Evolutionary conservation across 257 asterid species (phyloP).

Genomic region (Jaltomata sinuosa): DNA sequence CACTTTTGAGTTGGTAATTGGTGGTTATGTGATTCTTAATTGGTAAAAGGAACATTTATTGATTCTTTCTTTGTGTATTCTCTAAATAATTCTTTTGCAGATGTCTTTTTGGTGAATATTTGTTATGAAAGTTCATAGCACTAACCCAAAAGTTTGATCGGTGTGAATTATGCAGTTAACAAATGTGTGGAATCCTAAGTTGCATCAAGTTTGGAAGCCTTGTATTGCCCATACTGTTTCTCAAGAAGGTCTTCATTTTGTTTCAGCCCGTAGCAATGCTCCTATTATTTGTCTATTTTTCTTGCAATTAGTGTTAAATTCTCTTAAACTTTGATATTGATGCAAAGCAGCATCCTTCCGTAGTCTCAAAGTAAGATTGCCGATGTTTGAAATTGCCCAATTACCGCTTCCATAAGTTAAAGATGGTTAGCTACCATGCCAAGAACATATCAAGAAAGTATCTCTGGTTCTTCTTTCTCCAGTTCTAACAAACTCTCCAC

Average conservation of each 20-base stretch:
- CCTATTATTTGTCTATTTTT: not conserved
- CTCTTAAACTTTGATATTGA: not conserved
- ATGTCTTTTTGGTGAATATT: not conserved
- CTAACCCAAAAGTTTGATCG: not conserved
- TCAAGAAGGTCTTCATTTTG: slow-evolving; percentile 46
- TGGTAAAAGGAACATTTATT: not conserved
- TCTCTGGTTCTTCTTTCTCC: not conserved
- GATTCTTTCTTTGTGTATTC: not conserved
- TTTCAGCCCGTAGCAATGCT: not conserved
- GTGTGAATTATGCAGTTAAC: slow-evolving; percentile 45
- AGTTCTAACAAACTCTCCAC: not conserved
- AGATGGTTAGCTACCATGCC: not conserved
- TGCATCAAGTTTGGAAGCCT: slow-evolving; percentile 88
- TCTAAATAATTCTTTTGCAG: not conserved
- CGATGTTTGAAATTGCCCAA: not conserved
- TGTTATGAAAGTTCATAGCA: not conserved
- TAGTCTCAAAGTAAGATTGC: not conserved
- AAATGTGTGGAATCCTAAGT: slow-evolving; percentile 82
- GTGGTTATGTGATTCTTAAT: not conserved
- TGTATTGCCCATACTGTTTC: slow-evolving; percentile 55
- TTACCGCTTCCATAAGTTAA: not conserved
- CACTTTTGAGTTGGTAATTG: not conserved
- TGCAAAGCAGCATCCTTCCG: not conserved
- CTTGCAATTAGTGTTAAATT: not conserved
- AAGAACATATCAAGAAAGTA: not conserved